phyloP scores from a whole-genome alignment of 345 rosid species.

The Camelina laxa region DNA sequence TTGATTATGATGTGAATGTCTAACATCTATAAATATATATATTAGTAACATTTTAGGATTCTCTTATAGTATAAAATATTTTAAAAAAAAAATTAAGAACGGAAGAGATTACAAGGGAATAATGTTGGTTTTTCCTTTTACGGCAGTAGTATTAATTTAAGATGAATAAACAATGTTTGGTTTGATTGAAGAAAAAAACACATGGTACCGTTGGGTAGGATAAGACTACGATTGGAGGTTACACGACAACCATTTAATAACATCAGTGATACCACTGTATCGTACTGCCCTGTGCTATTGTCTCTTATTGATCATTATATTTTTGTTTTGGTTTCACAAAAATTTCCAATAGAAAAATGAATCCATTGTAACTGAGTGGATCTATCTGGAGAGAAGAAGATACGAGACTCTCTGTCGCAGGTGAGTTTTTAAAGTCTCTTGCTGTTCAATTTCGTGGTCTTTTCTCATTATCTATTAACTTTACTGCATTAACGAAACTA shows the following conservation, averaged over 20 bases:
- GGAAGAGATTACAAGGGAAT: background rate
- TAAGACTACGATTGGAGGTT: conserved; percentile 38
- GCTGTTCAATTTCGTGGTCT: background rate
- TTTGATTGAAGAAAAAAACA: background rate
- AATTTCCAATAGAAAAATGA: background rate
- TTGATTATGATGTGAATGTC: no score
- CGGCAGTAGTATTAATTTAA: background rate
- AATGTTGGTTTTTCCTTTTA: background rate
- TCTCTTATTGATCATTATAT: background rate
- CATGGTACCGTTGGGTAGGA: conserved; percentile 28
- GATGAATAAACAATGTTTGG: conserved; percentile 4
- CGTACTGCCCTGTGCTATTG: background rate
- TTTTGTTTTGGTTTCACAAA: conserved; percentile 9
- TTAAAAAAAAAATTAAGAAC: background rate
- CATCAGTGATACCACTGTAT: background rate
- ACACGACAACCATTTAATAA: conserved; percentile 27
- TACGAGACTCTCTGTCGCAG: conserved; percentile 1
- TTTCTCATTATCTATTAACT: conserved; percentile 8
- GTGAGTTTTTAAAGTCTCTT: conserved; percentile 26
- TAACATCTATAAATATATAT: no score
- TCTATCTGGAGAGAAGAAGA: conserved; percentile 31
- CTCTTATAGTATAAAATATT: background rate
- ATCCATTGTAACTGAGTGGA: conserved; percentile 3
- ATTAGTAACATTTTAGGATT: background rate
- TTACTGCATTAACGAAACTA: background rate